Percentiles rank a stretch among this genome's conserved stretches.
Evolutionary conservation across 805 yeast species (phyloP).

Genomic region (Ogataea trehalophila): DNA sequence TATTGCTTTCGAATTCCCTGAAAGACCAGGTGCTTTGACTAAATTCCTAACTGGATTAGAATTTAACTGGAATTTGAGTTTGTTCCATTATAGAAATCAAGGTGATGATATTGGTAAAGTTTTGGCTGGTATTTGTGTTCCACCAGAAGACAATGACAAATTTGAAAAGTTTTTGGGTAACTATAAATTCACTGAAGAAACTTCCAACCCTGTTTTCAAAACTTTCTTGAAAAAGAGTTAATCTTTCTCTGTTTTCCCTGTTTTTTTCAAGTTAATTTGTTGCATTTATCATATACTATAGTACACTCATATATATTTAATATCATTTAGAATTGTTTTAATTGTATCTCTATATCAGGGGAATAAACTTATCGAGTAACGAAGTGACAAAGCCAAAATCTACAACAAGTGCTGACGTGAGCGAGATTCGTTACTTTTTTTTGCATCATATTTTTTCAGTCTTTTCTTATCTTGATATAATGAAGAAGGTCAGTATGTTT

Average conservation of each 20-base stretch:
- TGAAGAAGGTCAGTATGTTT: no score
- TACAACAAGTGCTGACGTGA: no score
- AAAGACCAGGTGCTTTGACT: constrained; percentile 90
- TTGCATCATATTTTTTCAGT: no score
- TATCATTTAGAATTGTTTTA: no score
- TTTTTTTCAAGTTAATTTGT: neutral
- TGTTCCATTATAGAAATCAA: constrained; percentile 95
- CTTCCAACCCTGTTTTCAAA: constrained; percentile 80
- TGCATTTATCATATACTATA: neutral
- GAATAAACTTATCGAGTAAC: no score
- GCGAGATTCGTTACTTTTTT: no score
- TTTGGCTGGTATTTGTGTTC: constrained; percentile 84
- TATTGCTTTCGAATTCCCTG: constrained; percentile 90
- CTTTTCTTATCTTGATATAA: no score
- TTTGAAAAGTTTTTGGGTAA: constrained; percentile 64
- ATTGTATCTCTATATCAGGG: no score
- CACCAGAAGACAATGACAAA: constrained; percentile 58
- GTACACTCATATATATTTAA: neutral
- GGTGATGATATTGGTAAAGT: constrained; percentile 95
- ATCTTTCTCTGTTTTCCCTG: neutral
- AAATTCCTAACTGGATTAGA: constrained; percentile 70
- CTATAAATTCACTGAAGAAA: constrained; percentile 74
- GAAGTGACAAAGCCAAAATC: no score
- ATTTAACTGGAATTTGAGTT: constrained; percentile 82
- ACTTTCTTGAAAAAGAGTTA: constrained; percentile 47